Conservation (phyloP, 2,329 filamentous ascomycete genomes). For the Penicillium sp. region DNA sequence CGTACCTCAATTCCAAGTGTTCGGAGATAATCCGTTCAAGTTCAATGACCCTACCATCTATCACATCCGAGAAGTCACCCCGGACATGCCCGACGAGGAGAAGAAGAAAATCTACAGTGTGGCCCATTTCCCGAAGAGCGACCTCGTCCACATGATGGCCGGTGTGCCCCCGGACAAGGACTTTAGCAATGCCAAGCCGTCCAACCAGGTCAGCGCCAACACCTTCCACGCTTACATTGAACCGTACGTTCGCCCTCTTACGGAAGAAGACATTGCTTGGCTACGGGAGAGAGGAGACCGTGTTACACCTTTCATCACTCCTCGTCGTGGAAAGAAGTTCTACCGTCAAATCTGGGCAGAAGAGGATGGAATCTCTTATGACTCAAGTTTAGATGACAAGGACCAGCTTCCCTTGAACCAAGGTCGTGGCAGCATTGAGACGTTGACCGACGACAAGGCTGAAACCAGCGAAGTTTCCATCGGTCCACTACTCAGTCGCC, state of each 20-base stretch:
- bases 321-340: slow-evolving; percentile 73
- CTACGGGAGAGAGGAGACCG: slow-evolving; percentile 85
- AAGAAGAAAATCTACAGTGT: slow-evolving; percentile 86
- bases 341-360: slow-evolving; percentile 92
- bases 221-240: slow-evolving; percentile 93
- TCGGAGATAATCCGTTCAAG: slow-evolving; percentile 86
- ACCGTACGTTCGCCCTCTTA: slow-evolving; percentile 81
- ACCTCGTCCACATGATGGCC: slow-evolving; percentile 78
- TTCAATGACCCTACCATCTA: slow-evolving; percentile 90
- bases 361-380: slow-evolving; percentile 75
- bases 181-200: slow-evolving; percentile 88
- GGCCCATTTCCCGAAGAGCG: slow-evolving; percentile 70
- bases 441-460: slow-evolving; percentile 77
- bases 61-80: slow-evolving; percentile 71
- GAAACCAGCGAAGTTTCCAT: slow-evolving; percentile 87
- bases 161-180: slow-evolving; percentile 89
- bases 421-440: slow-evolving; percentile 76
- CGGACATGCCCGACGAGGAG: slow-evolving; percentile 76
- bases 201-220: slow-evolving; percentile 86
- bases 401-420: slow-evolving; percentile 73
- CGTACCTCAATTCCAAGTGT: slow-evolving; percentile 72
- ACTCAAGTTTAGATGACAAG: slow-evolving; percentile 56
- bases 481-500: slow-evolving; percentile 74
- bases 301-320: slow-evolving; percentile 75
- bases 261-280: slow-evolving; percentile 91